Conservation (phyloP, 192 early-diverging fungal species). For the Mortierella antarctica region DNA sequence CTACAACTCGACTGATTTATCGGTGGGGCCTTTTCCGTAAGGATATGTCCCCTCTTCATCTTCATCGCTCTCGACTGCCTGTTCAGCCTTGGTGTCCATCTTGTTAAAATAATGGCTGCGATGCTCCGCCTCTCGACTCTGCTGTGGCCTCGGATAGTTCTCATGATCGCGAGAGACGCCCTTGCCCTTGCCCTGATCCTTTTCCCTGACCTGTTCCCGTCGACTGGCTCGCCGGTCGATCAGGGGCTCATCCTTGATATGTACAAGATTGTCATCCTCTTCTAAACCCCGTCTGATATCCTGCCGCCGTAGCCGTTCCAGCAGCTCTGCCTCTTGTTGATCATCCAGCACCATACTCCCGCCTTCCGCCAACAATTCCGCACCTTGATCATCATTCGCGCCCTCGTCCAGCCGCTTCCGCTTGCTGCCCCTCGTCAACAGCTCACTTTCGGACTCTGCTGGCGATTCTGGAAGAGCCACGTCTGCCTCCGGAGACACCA, state of each 20-base stretch:
- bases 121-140: neutral
- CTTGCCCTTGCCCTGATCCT: slow-evolving; percentile 6
- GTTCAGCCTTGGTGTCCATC: too few relatives aligned
- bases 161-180: neutral
- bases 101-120: too few relatives aligned
- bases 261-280: neutral
- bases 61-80: neutral
- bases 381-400: too few relatives aligned
- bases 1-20: too few relatives aligned
- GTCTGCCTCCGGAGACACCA: neutral
- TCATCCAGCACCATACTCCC: slow-evolving; percentile 23
- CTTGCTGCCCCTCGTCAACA: neutral
- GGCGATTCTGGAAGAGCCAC: neutral
- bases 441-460: slow-evolving; percentile 8
- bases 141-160: neutral
- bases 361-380: too few relatives aligned
- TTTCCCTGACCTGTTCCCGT: neutral
- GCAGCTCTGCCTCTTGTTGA: slow-evolving; percentile 19
- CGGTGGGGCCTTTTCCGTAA: neutral
- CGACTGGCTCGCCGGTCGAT: slow-evolving; percentile 21
- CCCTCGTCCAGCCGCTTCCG: neutral
- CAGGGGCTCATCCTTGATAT: slow-evolving; percentile 23
- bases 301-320: slow-evolving; percentile 2
- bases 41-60: slow-evolving; percentile 1
- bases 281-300: neutral